phyloP scores from a whole-genome alignment of 2,329 filamentous ascomycete species.

The Plectosphaerella cucumerina region DNA sequence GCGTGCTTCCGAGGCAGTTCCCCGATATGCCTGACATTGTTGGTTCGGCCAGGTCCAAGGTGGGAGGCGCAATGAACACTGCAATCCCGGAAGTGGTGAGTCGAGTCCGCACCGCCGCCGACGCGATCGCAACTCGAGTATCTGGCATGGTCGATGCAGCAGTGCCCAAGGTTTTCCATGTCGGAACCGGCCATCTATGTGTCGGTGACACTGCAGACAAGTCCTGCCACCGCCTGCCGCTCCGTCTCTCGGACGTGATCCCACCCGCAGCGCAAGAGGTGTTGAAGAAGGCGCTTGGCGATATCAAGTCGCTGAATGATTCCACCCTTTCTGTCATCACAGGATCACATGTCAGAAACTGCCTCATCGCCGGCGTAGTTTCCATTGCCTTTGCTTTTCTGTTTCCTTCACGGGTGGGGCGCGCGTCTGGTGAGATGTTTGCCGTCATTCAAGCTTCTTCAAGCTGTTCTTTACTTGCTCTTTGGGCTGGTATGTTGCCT shows the following conservation, averaged over 20 bases:
- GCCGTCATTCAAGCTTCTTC: too few species aligned
- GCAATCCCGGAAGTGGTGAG: background rate
- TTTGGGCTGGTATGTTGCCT: too few species aligned
- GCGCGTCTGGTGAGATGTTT: too few species aligned
- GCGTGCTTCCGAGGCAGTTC: background rate
- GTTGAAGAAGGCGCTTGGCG: too few species aligned
- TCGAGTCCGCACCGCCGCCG: background rate
- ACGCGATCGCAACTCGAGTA: background rate
- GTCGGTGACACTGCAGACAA: constrained; percentile 2
- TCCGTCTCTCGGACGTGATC: background rate
- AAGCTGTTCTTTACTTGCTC: too few species aligned
- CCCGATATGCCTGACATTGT: background rate
- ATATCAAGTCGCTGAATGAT: too few species aligned
- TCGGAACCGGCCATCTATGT: constrained; percentile 1
- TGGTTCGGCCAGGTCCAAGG: background rate
- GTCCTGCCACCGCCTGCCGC: constrained; percentile 1
- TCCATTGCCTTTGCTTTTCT: too few species aligned
- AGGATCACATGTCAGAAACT: too few species aligned
- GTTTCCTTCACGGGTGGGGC: too few species aligned
- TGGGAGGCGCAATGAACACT: background rate
- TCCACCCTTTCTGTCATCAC: too few species aligned
- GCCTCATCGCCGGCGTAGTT: too few species aligned
- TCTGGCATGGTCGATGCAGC: background rate
- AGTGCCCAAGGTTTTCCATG: background rate
- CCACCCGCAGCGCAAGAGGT: too few species aligned